phyloP scores from a whole-genome alignment of 1,284 basidiomycete species.

The Sporisorium sorghi region DNA sequence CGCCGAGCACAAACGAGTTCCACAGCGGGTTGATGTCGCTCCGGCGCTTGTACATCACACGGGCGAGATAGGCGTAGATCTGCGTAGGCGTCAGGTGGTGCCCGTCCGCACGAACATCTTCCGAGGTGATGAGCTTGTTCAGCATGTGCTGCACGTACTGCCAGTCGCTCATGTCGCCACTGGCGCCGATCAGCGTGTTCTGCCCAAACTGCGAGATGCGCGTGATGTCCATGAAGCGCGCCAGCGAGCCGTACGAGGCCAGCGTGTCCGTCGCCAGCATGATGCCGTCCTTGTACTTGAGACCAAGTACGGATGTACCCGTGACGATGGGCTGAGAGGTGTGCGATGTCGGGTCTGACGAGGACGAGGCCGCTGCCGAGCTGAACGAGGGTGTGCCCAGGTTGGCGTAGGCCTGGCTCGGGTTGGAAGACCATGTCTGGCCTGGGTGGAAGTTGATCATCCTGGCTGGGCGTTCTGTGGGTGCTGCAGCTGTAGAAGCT shows the following conservation, averaged over 20 bases:
- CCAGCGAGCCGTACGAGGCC: slow-evolving; percentile 96
- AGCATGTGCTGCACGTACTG: slow-evolving; percentile 84
- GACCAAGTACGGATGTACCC: slow-evolving; percentile 91
- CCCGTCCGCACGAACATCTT: slow-evolving; percentile 83
- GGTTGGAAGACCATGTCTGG: slow-evolving; percentile 53
- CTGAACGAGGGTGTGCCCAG: slow-evolving; percentile 66
- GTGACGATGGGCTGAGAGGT: slow-evolving; percentile 89
- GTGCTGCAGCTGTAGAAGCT: not conserved
- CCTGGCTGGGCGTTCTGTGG: not conserved
- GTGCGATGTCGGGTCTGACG: slow-evolving; percentile 44
- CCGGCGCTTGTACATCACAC: slow-evolving; percentile 89
- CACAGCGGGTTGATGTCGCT: slow-evolving; percentile 92
- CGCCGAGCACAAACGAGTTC: slow-evolving; percentile 93
- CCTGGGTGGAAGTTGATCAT: slow-evolving; percentile 54
- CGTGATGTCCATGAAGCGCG: slow-evolving; percentile 93
- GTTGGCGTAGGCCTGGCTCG: slow-evolving; percentile 33
- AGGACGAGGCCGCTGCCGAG: slow-evolving; percentile 33
- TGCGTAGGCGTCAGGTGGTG: slow-evolving; percentile 87
- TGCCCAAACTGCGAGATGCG: slow-evolving; percentile 86
- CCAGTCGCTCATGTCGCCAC: slow-evolving; percentile 98
- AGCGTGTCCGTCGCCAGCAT: slow-evolving; percentile 99
- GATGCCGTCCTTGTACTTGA: slow-evolving; percentile 94
- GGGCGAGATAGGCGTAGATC: slow-evolving; percentile 91
- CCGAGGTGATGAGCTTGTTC: slow-evolving; percentile 72
- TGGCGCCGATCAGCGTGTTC: slow-evolving; percentile 85